Evolutionary conservation across 371 early-diverging fungal species (phyloP).

Genomic region (Mucor saturninus): DNA sequence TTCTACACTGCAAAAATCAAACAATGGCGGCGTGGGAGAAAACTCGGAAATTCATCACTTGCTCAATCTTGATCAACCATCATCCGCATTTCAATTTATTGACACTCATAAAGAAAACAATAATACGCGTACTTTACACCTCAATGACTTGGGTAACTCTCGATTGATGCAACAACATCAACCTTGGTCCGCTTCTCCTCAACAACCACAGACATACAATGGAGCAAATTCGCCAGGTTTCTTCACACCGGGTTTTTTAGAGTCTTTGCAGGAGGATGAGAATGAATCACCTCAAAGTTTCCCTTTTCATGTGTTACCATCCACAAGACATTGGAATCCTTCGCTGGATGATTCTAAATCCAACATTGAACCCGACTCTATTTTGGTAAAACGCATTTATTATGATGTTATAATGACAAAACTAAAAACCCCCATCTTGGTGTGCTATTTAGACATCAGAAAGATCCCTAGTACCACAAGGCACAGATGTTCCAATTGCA

Average conservation of each 20-base stretch:
- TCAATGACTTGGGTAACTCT: slow-evolving; percentile 6
- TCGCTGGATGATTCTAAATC: neutral
- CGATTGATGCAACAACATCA: slow-evolving; percentile 4
- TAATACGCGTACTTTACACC: slow-evolving; percentile 10
- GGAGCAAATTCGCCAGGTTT: slow-evolving; percentile 63
- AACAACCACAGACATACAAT: slow-evolving; percentile 8
- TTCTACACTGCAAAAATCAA: neutral
- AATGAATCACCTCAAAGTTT: slow-evolving; percentile 1
- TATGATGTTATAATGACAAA: neutral
- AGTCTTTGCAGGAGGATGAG: slow-evolving; percentile 59
- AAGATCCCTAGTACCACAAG: slow-evolving; percentile 8
- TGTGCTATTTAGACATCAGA: slow-evolving; percentile 2
- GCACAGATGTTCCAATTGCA: slow-evolving; percentile 1
- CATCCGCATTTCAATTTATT: neutral
- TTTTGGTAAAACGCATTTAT: slow-evolving; percentile 15
- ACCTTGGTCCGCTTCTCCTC: neutral
- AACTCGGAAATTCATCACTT: slow-evolving; percentile 19
- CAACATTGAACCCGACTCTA: slow-evolving; percentile 9
- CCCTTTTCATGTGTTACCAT: slow-evolving; percentile 11
- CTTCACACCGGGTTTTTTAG: slow-evolving; percentile 72
- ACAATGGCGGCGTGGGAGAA: slow-evolving; percentile 25
- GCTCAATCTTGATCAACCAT: slow-evolving; percentile 8
- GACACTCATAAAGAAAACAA: neutral
- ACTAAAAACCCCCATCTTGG: too few relatives aligned
- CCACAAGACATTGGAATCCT: neutral